Percentiles rank a stretch among this genome's conserved stretches.
phyloP scores from a whole-genome alignment of 169 alveolate genomes.

The Plasmodium falciparum region DNA sequence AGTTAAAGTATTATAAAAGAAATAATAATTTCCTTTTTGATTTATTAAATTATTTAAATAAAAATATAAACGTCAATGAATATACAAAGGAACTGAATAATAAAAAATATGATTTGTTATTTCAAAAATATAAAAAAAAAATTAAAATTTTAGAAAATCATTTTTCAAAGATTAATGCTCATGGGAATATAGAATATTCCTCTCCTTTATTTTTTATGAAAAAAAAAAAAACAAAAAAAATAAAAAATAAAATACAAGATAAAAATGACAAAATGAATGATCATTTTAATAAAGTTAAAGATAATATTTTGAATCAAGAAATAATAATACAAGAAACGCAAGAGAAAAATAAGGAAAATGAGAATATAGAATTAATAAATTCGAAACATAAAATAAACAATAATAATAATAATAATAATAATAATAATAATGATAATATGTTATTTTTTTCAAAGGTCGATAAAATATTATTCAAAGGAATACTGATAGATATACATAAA shows the following conservation, averaged over 20 bases:
- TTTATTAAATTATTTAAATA: constrained; percentile 38
- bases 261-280: not conserved
- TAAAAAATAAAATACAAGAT: not conserved
- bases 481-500: constrained; percentile 7
- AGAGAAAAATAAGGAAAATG: not conserved
- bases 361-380: not conserved
- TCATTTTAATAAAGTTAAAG: no score
- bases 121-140: constrained; percentile 50
- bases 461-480: constrained; percentile 25
- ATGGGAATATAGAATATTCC: constrained; percentile 25
- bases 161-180: constrained; percentile 37
- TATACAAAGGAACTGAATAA: constrained; percentile 40
- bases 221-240: constrained; percentile 9
- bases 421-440: not conserved
- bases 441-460: constrained; percentile 2
- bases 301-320: not conserved
- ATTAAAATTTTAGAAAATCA: constrained; percentile 39
- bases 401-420: no score
- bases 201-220: constrained; percentile 36
- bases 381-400: no score
- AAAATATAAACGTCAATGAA: constrained; percentile 29
- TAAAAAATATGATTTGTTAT: constrained; percentile 27
- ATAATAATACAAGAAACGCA: not conserved
- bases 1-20: not conserved
- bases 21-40: constrained; percentile 37